Percentiles rank a stretch among this genome's conserved stretches.
These are phyloP conservation scores for Naganishia liquefaciens DNA, from an alignment of 1,284 basidiomycete species.

Conservation along the genomic window DNA sequence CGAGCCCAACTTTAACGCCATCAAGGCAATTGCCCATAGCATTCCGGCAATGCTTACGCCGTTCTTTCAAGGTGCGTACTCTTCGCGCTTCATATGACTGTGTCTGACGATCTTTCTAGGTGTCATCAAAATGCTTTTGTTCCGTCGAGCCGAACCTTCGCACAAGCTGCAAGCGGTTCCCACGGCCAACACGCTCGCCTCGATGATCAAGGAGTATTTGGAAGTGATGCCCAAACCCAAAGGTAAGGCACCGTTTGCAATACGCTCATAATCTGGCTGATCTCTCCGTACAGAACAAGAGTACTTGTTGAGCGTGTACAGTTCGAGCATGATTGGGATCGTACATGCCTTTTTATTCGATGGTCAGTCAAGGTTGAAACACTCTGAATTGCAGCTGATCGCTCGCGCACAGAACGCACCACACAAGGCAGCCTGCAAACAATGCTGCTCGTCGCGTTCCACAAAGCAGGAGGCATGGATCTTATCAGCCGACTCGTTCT, in stretches of 20 bases:
- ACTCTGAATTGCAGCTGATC: slow-evolving; percentile 2
- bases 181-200: slow-evolving; percentile 69
- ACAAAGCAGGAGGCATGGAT: slow-evolving; percentile 70
- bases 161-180: slow-evolving; percentile 77
- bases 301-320: slow-evolving; percentile 47
- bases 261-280: slow-evolving; percentile 20
- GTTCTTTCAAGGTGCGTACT: slow-evolving; percentile 79
- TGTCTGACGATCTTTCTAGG: slow-evolving; percentile 57
- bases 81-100: not conserved
- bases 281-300: slow-evolving; percentile 33
- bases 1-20: slow-evolving; percentile 34
- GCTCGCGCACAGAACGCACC: slow-evolving; percentile 63
- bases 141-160: slow-evolving; percentile 71
- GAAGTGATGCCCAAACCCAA: slow-evolving; percentile 39
- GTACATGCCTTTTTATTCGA: slow-evolving; percentile 22
- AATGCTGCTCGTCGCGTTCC: slow-evolving; percentile 73
- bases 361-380: slow-evolving; percentile 5
- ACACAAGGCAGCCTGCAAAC: slow-evolving; percentile 76
- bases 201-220: slow-evolving; percentile 73
- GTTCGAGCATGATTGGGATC: slow-evolving; percentile 36
- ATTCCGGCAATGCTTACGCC: slow-evolving; percentile 72
- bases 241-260: not conserved
- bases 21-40: slow-evolving; percentile 28
- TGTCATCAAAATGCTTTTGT: slow-evolving; percentile 77
- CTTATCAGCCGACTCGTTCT: slow-evolving; percentile 63